A percentile compares a stretch with the other conserved stretches of the same genome.
These are phyloP conservation scores for Cyclanthera cordifolia DNA, from an alignment of 306 rosid genomes.

Conservation along the genomic window DNA sequence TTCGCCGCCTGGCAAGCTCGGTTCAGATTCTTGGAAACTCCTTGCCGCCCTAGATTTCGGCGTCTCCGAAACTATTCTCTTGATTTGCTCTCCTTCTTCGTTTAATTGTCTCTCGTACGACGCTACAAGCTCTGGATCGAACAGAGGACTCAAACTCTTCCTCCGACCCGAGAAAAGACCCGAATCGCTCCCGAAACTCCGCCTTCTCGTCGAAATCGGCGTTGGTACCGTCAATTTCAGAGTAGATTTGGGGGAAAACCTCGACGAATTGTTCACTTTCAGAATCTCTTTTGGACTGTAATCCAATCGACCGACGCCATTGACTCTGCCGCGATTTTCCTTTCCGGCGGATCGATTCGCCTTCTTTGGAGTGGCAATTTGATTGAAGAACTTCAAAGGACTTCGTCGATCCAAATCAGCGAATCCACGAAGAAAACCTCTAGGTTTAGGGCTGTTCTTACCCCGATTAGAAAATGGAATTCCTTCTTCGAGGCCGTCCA, in stretches of 20 bases:
- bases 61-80: constrained; percentile 59
- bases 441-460: constrained; percentile 60
- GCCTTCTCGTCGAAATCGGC: constrained; percentile 26
- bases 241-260: constrained; percentile 25
- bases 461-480: constrained; percentile 32
- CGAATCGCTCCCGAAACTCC: constrained; percentile 40
- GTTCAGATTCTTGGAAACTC: constrained; percentile 25
- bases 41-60: constrained; percentile 26
- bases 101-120: constrained; percentile 59
- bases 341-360: constrained; percentile 43
- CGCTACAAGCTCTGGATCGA: constrained; percentile 70
- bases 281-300: constrained; percentile 49
- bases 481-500: constrained; percentile 90
- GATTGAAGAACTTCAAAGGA: constrained; percentile 62
- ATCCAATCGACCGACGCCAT: constrained; percentile 37
- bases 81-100: constrained; percentile 62
- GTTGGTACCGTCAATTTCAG: constrained; percentile 35
- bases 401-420: constrained; percentile 36
- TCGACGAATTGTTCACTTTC: constrained; percentile 26
- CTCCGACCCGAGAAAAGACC: constrained; percentile 15
- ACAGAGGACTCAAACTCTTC: constrained; percentile 48
- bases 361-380: constrained; percentile 59
- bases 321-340: constrained; percentile 47
- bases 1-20: constrained; percentile 65
- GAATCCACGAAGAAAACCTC: constrained; percentile 56